Evolutionary conservation across 2,329 filamentous ascomycete genomes (phyloP).

Genomic region (Calonectria multiphialidica): DNA sequence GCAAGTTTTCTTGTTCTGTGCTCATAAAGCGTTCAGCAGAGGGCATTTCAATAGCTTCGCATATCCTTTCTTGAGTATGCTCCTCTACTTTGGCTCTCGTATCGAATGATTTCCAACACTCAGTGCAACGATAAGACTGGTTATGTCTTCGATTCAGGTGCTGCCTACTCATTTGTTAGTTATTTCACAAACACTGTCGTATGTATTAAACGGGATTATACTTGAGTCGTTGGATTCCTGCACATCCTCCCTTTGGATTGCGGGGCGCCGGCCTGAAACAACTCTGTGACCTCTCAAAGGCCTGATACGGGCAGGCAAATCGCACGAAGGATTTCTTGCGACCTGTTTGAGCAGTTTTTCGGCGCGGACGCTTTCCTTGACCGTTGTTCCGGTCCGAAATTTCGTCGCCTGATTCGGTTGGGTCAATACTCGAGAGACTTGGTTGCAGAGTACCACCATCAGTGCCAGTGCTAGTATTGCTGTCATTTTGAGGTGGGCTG

Average conservation of each 20-base stretch:
- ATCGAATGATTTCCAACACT: conserved; percentile 15
- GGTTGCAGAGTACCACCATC: too few relatives aligned
- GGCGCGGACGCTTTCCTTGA: neutral
- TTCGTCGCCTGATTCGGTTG: neutral
- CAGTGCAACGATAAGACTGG: neutral
- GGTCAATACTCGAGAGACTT: neutral
- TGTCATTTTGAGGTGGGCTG: neutral
- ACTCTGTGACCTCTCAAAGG: neutral
- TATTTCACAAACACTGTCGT: too few relatives aligned
- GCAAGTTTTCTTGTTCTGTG: neutral
- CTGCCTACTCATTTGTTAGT: neutral
- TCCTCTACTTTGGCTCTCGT: neutral
- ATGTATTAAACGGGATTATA: neutral
- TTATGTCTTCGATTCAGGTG: conserved; percentile 15
- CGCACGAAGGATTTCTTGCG: neutral
- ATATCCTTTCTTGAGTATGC: neutral
- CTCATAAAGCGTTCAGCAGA: neutral
- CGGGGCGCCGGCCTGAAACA: conserved; percentile 15
- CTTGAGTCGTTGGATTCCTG: neutral
- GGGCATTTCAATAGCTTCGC: neutral
- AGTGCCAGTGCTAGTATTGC: too few relatives aligned
- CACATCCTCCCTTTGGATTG: conserved; percentile 17
- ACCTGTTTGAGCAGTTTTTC: neutral
- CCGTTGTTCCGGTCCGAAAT: neutral
- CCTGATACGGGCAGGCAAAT: neutral